Evolutionary conservation across 2,329 filamentous ascomycete species (phyloP).

Genomic region (Diaporthe destruens): DNA sequence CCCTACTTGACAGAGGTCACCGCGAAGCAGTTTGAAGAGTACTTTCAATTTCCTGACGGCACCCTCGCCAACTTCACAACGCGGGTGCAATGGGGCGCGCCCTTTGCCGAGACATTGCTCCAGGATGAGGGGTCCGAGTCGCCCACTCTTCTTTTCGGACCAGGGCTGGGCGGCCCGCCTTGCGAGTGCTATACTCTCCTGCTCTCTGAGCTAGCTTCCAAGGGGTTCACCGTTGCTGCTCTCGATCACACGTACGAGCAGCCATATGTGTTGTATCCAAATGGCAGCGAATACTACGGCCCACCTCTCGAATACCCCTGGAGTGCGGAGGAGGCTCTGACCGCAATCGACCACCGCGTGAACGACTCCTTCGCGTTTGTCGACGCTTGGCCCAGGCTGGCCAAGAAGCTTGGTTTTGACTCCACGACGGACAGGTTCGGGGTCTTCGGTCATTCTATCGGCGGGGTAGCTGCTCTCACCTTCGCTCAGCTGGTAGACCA

Average conservation of each 20-base stretch:
- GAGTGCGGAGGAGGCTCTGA: not conserved
- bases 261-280: conserved; percentile 35
- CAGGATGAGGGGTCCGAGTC: conserved; percentile 1
- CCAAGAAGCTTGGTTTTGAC: conserved; percentile 3
- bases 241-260: conserved; percentile 39
- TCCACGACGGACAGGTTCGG: conserved; percentile 35
- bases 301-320: not conserved
- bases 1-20: conserved; percentile 15
- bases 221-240: conserved; percentile 34
- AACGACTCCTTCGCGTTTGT: conserved; percentile 37
- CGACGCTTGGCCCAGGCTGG: conserved; percentile 32
- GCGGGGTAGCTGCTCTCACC: conserved; percentile 27
- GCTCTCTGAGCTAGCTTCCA: conserved; percentile 36
- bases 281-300: conserved; percentile 27
- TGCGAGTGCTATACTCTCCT: conserved; percentile 34
- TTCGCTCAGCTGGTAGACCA: conserved; percentile 19
- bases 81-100: conserved; percentile 9
- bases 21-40: not conserved
- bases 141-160: conserved; percentile 6
- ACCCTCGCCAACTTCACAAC: conserved; percentile 16
- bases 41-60: conserved; percentile 3
- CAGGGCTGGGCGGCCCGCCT: conserved; percentile 12
- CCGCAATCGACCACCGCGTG: conserved; percentile 28
- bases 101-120: conserved; percentile 5
- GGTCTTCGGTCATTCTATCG: conserved; percentile 37